Conservation (phyloP, 495 filamentous ascomycete species). For the Talaromyces stipitatus region DNA sequence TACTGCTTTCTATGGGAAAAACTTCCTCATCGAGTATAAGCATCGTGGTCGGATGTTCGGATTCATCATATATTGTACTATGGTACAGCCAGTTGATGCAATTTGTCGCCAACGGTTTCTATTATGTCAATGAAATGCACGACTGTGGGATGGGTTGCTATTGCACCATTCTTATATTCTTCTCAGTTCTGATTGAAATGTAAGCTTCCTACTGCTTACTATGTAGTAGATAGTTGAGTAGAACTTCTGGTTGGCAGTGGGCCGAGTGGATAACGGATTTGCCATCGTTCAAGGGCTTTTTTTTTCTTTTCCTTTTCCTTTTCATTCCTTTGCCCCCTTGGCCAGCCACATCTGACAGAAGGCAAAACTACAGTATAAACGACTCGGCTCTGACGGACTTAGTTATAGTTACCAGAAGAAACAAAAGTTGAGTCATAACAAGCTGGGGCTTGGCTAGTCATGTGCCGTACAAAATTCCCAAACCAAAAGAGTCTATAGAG, state of each 20-base stretch:
- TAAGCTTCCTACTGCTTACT: too few species aligned
- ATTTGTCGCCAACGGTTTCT: conserved; percentile 3
- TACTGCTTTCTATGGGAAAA: neutral
- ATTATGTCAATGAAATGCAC: conserved; percentile 2
- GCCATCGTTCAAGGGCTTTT: neutral
- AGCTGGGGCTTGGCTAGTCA: neutral
- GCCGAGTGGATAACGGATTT: neutral
- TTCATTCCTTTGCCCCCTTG: neutral
- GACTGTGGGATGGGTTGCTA: neutral
- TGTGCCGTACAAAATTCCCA: neutral
- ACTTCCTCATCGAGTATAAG: neutral
- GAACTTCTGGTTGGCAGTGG: neutral
- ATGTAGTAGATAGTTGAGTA: neutral
- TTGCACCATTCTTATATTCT: neutral
- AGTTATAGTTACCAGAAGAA: neutral
- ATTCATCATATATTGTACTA: too few species aligned
- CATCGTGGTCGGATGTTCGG: neutral
- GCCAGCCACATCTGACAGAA: neutral
- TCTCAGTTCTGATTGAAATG: neutral
- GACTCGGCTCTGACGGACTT: neutral
- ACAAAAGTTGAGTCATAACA: neutral
- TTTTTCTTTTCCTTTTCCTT: too few species aligned
- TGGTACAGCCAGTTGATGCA: neutral
- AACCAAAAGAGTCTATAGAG: neutral
- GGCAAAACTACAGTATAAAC: neutral